These are phyloP conservation scores for Setaria viridis DNA, from an alignment of 202 grass and related monocot species.

Conservation along the genomic window DNA sequence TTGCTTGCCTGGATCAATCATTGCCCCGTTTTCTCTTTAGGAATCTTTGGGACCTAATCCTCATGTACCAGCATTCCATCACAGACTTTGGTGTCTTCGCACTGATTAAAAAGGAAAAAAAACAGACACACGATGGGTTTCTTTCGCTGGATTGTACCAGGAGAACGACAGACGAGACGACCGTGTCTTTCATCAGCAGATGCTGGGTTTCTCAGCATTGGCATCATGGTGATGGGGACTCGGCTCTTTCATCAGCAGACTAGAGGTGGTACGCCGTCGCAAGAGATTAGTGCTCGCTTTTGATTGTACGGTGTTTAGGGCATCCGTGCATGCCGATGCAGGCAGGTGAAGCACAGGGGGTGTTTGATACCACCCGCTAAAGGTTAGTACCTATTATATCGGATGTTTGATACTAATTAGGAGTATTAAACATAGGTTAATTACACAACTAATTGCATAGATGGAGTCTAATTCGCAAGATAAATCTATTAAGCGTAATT, in stretches of 20 bases:
- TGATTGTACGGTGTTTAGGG: not conserved
- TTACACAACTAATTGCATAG: no score
- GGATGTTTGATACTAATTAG: no score
- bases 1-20: slow-evolving; percentile 50
- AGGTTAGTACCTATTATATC: no score
- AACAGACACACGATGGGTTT: not conserved
- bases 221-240: slow-evolving; percentile 12
- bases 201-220: not conserved
- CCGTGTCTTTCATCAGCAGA: not conserved
- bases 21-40: slow-evolving; percentile 8
- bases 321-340: not conserved
- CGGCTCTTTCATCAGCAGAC: not conserved
- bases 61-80: slow-evolving; percentile 19
- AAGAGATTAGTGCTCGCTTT: slow-evolving; percentile 37
- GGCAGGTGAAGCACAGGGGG: no score
- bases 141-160: not conserved
- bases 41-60: slow-evolving; percentile 8
- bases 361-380: no score
- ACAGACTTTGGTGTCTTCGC: slow-evolving; percentile 1
- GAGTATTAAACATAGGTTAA: no score
- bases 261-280: not conserved
- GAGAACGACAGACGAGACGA: not conserved
- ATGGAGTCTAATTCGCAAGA: no score
- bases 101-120: not conserved
- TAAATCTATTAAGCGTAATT: no score